Conservation (phyloP, 805 yeast genomes). For the Ogataea naganishii region DNA sequence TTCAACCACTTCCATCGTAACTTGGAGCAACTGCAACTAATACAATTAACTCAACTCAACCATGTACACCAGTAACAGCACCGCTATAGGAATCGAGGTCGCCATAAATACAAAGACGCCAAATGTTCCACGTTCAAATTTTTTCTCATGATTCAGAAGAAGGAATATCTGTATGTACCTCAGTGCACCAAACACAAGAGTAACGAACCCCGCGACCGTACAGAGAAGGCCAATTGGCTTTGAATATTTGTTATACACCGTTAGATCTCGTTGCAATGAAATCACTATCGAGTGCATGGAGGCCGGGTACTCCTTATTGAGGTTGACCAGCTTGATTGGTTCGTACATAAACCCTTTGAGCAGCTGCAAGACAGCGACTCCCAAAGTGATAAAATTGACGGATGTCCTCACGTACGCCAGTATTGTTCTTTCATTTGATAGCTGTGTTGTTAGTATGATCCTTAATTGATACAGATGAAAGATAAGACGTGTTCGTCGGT, state of each 20-base stretch:
- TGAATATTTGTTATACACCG: constrained; percentile 9
- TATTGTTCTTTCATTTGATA: constrained; percentile 56
- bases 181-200: constrained; percentile 32
- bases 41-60: constrained; percentile 1
- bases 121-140: constrained; percentile 19
- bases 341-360: constrained; percentile 26
- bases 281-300: neutral
- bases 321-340: constrained; percentile 6
- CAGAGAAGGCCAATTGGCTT: constrained; percentile 23
- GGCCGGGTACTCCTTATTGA: constrained; percentile 3
- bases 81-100: constrained; percentile 1
- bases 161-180: constrained; percentile 38
- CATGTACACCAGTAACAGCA: neutral
- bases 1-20: too few species aligned
- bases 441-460: constrained; percentile 6
- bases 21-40: too few species aligned
- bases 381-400: constrained; percentile 40
- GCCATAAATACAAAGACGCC: constrained; percentile 28
- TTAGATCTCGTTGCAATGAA: constrained; percentile 5
- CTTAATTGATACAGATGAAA: neutral
- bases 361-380: constrained; percentile 45
- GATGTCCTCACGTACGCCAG: constrained; percentile 55
- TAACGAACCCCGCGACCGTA: constrained; percentile 31
- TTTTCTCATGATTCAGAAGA: constrained; percentile 24
- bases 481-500: neutral